A percentile compares a stretch with the other conserved stretches of the same genome.
Conservation (phyloP, 352 stramenopile species). For the Pythium brachiatum region DNA sequence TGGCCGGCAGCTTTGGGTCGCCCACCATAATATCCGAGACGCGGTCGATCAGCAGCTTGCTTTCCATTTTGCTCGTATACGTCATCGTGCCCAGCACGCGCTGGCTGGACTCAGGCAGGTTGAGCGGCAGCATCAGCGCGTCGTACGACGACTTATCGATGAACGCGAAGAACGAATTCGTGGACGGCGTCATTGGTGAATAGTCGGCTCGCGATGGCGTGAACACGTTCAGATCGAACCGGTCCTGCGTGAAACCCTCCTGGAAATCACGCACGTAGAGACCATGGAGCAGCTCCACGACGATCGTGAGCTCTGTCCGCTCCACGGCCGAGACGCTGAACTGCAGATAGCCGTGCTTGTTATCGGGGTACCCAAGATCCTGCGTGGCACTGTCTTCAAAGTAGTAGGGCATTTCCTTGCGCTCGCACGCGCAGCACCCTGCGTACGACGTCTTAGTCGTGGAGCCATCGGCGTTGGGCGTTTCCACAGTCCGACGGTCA, state of each 20-base stretch:
- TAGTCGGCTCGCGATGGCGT: conserved; percentile 81
- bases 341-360: conserved; percentile 95
- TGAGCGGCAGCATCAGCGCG: conserved; percentile 90
- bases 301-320: conserved; percentile 84
- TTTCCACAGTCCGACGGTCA: conserved; percentile 29
- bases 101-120: conserved; percentile 83
- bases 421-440: conserved; percentile 89
- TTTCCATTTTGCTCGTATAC: conserved; percentile 74
- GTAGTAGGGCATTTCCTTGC: conserved; percentile 86
- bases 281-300: conserved; percentile 93
- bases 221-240: conserved; percentile 89
- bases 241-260: conserved; percentile 64
- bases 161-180: conserved; percentile 78
- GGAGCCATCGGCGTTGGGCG: conserved; percentile 26
- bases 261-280: conserved; percentile 93
- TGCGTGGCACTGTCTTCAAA: conserved; percentile 60
- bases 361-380: conserved; percentile 89
- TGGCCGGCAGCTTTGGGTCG: conserved; percentile 60
- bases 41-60: conserved; percentile 86
- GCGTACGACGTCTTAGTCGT: conserved; percentile 22
- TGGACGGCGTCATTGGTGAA: conserved; percentile 46
- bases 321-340: conserved; percentile 86
- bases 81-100: conserved; percentile 48
- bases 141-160: conserved; percentile 78
- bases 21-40: conserved; percentile 92